Conservation (phyloP, 495 filamentous ascomycete genomes). For the Aspergillus conjunctus region DNA sequence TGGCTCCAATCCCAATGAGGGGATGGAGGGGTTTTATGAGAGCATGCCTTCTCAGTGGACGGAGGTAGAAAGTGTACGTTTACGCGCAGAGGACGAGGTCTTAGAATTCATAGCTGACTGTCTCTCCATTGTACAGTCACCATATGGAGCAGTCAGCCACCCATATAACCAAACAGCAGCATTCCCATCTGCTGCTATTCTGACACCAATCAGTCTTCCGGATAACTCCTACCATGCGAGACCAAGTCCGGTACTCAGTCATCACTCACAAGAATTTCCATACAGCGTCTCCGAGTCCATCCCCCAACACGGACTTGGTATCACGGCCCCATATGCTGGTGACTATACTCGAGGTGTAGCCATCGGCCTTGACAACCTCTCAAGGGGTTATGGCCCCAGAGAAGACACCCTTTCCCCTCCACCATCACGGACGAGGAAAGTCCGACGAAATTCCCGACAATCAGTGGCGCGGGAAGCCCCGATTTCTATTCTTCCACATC, state of each 20-base stretch:
- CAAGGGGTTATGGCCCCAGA: slow-evolving; percentile 28
- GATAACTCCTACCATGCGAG: slow-evolving; percentile 36
- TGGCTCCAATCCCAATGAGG: slow-evolving; percentile 29
- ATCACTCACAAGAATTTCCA: slow-evolving; percentile 44
- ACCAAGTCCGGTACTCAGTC: slow-evolving; percentile 43
- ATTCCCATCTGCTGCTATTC: slow-evolving; percentile 30
- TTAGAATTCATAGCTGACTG: slow-evolving; percentile 23
- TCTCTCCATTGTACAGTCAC: slow-evolving; percentile 25
- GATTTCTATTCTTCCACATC: slow-evolving; percentile 43
- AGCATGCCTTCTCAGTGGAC: slow-evolving; percentile 35
- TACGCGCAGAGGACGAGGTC: slow-evolving; percentile 3
- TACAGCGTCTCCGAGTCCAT: slow-evolving; percentile 36
- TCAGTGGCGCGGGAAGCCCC: slow-evolving; percentile 34
- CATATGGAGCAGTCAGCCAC: slow-evolving; percentile 32
- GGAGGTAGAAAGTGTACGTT: slow-evolving; percentile 39
- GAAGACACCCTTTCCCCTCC: slow-evolving; percentile 34
- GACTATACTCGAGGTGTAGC: slow-evolving; percentile 34
- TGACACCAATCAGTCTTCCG: slow-evolving; percentile 47
- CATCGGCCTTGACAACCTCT: slow-evolving; percentile 29
- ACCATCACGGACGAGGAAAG: slow-evolving; percentile 33
- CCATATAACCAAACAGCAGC: slow-evolving; percentile 40
- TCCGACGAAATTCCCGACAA: slow-evolving; percentile 30
- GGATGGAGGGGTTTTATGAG: slow-evolving; percentile 37
- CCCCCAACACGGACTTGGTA: slow-evolving; percentile 41
- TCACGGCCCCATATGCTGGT: slow-evolving; percentile 40